A percentile compares a stretch with the other conserved stretches of the same genome.
These are phyloP conservation scores for Hibiscus trionum DNA, from an alignment of 345 rosid genomes.

Conservation along the genomic window DNA sequence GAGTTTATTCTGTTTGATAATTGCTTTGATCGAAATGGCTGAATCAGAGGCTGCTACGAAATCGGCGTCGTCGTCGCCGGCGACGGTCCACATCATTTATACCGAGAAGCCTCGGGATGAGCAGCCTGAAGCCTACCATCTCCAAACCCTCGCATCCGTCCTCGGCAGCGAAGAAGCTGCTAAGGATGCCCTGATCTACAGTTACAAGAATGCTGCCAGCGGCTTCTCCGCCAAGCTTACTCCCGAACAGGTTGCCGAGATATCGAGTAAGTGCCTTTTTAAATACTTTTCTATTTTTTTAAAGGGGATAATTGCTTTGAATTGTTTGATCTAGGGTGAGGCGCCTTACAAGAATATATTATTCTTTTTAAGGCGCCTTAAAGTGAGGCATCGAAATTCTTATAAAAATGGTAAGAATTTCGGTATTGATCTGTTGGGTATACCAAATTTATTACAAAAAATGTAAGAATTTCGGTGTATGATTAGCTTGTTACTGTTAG, in stretches of 20 bases:
- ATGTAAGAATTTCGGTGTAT: too few relatives aligned
- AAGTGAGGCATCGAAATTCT: too few relatives aligned
- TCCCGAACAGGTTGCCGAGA: constrained; percentile 56
- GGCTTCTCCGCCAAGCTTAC: constrained; percentile 93
- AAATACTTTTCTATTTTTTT: neutral
- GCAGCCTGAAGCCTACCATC: constrained; percentile 53
- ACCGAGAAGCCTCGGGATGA: constrained; percentile 56
- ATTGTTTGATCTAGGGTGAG: too few relatives aligned
- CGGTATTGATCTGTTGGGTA: too few relatives aligned
- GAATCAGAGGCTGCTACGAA: constrained; percentile 18
- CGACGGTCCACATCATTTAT: constrained; percentile 73
- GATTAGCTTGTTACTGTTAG: neutral
- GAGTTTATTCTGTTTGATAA: neutral
- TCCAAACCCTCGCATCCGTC: constrained; percentile 65
- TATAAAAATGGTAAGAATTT: too few relatives aligned
- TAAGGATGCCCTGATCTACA: constrained; percentile 60
- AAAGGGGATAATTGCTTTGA: too few relatives aligned
- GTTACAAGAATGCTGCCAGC: constrained; percentile 71
- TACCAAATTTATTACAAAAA: too few relatives aligned
- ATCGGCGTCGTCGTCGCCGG: constrained; percentile 13
- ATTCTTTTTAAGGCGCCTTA: too few relatives aligned
- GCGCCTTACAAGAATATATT: too few relatives aligned
- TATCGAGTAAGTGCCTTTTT: constrained; percentile 39
- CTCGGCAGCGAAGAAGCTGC: constrained; percentile 88
- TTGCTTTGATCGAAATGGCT: constrained; percentile 34